Base-by-base conservation (phyloP, 2,329 filamentous ascomycete genomes). In the Beauveria sp. region DNA sequence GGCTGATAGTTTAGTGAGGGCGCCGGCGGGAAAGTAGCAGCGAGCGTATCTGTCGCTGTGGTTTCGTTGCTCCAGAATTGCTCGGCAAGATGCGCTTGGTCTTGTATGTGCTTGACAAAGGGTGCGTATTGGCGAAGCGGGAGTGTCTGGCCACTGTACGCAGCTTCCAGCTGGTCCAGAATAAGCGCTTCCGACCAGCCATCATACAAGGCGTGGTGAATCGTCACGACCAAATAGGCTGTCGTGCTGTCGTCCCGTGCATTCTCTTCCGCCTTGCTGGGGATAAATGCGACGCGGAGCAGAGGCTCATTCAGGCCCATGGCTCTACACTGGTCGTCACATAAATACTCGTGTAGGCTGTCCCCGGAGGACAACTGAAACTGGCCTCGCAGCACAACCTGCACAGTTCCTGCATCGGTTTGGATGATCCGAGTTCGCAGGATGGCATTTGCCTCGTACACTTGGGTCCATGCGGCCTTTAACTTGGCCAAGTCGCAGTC, bases 401-500 rank as follows among this genome's bases (percentile, higher is more conserved):
- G 76, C 64, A 76, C 68, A 5, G 75, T 73, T 24, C 68, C 67
- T 4, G 68, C 67, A 1, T 72, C 68, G 2, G 74, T 67, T 42
- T 78, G 75, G 2, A 78, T 69, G 51, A 79, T 75, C 46, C 75
- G 72, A 1, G 76, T 76, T n/a, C 77, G 71, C 20, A 78, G 68
- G 43, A 78, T 75, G 3, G 72, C 63, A 52, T 67, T 71, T 40
- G 69, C 68, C 8, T 52, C 61, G 5, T 71, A 67, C 5, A 71
- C 71, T 3, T 61, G 18, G 20, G 73, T 69, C 55, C 77, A 78
- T 2, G 76, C 75, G 1, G 66, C 66, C 20, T 71, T 67, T 16
- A 78, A 10, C 28, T 24, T 20, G 30, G 18, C n/a, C 6, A 58
- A 3, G 2, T 3, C 20, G 12, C 30, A 54, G 5, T 10, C n/a